A percentile compares a stretch with the other conserved stretches of the same genome.
Evolutionary conservation across 2,329 filamentous ascomycete genomes (phyloP).

Genomic region (Dactylonectria macrodidyma): DNA sequence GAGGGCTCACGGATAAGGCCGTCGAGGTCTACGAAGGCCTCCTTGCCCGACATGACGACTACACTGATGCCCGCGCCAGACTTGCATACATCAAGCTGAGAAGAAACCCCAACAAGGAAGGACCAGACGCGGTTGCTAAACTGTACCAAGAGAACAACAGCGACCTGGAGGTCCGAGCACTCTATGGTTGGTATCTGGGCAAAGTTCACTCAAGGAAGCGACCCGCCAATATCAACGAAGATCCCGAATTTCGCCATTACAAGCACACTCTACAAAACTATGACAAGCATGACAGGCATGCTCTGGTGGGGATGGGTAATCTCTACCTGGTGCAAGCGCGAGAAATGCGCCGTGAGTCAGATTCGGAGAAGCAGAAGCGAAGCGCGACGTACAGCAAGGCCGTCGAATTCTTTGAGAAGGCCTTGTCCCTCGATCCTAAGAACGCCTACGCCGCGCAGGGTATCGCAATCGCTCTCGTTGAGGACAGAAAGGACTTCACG

Average conservation of each 20-base stretch:
- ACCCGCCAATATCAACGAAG: constrained; percentile 85
- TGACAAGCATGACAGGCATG: constrained; percentile 98
- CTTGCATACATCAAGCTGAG: constrained; percentile 91
- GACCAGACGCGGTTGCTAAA: constrained; percentile 87
- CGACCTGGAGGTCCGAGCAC: constrained; percentile 90
- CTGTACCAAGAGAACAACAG: constrained; percentile 87
- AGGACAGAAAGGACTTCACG: constrained; percentile 92
- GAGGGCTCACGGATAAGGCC: constrained; percentile 85
- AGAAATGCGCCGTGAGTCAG: constrained; percentile 93
- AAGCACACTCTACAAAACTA: constrained; percentile 95
- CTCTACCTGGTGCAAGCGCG: constrained; percentile 88
- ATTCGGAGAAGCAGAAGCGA: constrained; percentile 91
- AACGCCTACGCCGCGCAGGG: constrained; percentile 98
- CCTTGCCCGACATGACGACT: constrained; percentile 87
- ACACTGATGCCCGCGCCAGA: constrained; percentile 90
- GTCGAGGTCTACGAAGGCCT: constrained; percentile 90
- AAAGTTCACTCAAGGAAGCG: constrained; percentile 85
- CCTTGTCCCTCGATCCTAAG: constrained; percentile 91
- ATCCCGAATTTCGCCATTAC: constrained; percentile 93
- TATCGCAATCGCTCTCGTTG: constrained; percentile 92
- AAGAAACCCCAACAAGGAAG: constrained; percentile 86
- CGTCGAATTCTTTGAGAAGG: constrained; percentile 99
- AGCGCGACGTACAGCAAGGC: constrained; percentile 90
- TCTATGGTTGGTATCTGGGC: constrained; percentile 97
- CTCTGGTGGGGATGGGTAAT: constrained; percentile 97